These are phyloP conservation scores for Talaromyces sp. DNA, from an alignment of 2,329 filamentous ascomycete genomes.

Conservation along the genomic window DNA sequence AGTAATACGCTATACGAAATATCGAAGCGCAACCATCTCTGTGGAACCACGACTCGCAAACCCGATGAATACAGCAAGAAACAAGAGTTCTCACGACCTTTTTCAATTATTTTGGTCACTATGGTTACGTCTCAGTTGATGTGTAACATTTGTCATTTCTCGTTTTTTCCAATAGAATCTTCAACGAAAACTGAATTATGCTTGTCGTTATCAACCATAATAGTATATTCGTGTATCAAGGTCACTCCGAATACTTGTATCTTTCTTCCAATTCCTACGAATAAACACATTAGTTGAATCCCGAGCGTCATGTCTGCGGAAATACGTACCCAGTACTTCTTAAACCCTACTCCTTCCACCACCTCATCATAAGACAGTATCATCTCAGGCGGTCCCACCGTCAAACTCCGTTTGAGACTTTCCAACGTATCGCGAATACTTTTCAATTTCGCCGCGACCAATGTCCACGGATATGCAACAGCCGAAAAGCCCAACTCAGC, in stretches of 20 bases:
- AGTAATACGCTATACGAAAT: not conserved
- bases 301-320: not conserved
- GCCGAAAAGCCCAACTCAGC: conserved; percentile 33
- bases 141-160: not conserved
- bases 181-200: not conserved
- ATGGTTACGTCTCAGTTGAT: not conserved
- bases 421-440: conserved; percentile 22
- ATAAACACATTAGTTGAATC: not conserved
- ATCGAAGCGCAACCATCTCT: too few relatives aligned
- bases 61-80: not conserved
- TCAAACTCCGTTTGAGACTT: conserved; percentile 39
- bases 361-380: conserved; percentile 43
- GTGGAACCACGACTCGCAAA: too few relatives aligned
- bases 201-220: not conserved
- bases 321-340: conserved; percentile 36
- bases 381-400: conserved; percentile 37
- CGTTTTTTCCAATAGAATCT: not conserved
- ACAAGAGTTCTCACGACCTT: too few relatives aligned
- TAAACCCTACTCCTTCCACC: conserved; percentile 43
- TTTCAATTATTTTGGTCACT: too few relatives aligned
- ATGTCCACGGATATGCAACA: conserved; percentile 11
- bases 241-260: conserved; percentile 1
- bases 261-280: conserved; percentile 5
- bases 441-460: conserved; percentile 10
- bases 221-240: not conserved